phyloP scores from a whole-genome alignment of 305 asterid species.

The Rubia tinctorum region DNA sequence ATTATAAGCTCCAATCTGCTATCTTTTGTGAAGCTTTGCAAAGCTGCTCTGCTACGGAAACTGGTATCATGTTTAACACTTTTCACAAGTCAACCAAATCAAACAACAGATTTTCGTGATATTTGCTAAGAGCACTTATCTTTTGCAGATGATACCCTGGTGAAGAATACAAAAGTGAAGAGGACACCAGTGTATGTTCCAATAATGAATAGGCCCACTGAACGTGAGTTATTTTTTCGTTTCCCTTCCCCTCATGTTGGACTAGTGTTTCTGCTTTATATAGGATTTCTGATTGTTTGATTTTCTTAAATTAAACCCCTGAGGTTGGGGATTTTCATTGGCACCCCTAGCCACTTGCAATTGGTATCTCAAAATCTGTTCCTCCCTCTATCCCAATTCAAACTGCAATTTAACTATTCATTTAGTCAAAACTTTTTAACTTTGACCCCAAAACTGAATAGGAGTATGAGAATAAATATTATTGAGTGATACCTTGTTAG shows the following conservation, averaged over 20 bases:
- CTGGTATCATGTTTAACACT: constrained; percentile 22
- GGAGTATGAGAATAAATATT: too few relatives aligned
- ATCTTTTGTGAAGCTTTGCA: constrained; percentile 72
- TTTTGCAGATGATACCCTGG: constrained; percentile 48
- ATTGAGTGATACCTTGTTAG: too few relatives aligned
- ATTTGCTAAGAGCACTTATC: constrained; percentile 24
- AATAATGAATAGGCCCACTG: constrained; percentile 70
- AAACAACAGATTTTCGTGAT: not conserved
- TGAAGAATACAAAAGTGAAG: constrained; percentile 30
- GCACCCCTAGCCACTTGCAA: too few relatives aligned
- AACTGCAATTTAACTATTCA: too few relatives aligned
- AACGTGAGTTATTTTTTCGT: constrained; percentile 57
- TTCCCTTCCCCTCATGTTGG: not conserved
- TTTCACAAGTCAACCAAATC: constrained; percentile 6
- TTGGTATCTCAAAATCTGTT: too few relatives aligned
- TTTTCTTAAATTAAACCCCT: too few relatives aligned
- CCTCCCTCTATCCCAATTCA: too few relatives aligned
- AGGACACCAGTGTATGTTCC: constrained; percentile 62
- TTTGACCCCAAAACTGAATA: too few relatives aligned
- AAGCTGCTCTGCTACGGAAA: constrained; percentile 37
- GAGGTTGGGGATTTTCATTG: too few relatives aligned
- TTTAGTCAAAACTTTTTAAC: too few relatives aligned
- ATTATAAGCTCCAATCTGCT: constrained; percentile 69
- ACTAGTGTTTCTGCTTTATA: not conserved
- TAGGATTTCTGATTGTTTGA: too few relatives aligned